These are phyloP conservation scores for Escallonia herrerae DNA, from an alignment of 129 eudicot species.

Conservation along the genomic window DNA sequence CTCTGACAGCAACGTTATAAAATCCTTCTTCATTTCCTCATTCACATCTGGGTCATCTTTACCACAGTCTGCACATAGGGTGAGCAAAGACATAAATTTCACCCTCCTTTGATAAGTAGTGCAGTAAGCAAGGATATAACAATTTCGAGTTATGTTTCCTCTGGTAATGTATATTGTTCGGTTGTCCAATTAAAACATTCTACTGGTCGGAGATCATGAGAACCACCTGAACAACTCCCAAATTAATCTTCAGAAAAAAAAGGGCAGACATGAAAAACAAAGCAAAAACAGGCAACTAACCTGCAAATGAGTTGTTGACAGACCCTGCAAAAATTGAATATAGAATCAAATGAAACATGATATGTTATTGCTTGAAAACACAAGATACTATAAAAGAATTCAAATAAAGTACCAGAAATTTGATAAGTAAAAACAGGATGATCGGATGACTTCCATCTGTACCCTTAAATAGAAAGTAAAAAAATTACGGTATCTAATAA, in stretches of 20 bases:
- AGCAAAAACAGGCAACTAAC: slow-evolving; percentile 13
- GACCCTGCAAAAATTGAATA: slow-evolving; percentile 14
- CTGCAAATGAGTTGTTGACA: slow-evolving; percentile 27
- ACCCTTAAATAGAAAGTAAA: too few species aligned
- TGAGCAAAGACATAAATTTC: neutral
- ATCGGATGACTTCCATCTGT: too few species aligned
- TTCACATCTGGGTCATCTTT: slow-evolving; percentile 38
- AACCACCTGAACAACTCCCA: neutral
- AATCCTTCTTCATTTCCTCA: slow-evolving; percentile 43
- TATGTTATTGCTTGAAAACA: neutral
- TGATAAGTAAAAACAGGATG: too few species aligned
- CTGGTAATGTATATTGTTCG: too few species aligned
- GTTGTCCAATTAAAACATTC: too few species aligned
- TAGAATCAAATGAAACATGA: neutral
- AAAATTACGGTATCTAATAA: too few species aligned
- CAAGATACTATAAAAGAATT: neutral
- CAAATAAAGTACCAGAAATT: neutral
- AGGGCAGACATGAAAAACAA: neutral
- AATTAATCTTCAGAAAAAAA: neutral
- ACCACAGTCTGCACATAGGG: slow-evolving; percentile 33
- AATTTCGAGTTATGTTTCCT: too few species aligned
- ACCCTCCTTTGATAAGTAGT: too few species aligned
- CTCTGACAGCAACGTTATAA: slow-evolving; percentile 29
- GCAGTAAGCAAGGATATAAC: too few species aligned
- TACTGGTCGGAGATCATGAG: neutral